phyloP scores from a whole-genome alignment of 176 grass and related monocot species.

The Saccharum spontaneum region DNA sequence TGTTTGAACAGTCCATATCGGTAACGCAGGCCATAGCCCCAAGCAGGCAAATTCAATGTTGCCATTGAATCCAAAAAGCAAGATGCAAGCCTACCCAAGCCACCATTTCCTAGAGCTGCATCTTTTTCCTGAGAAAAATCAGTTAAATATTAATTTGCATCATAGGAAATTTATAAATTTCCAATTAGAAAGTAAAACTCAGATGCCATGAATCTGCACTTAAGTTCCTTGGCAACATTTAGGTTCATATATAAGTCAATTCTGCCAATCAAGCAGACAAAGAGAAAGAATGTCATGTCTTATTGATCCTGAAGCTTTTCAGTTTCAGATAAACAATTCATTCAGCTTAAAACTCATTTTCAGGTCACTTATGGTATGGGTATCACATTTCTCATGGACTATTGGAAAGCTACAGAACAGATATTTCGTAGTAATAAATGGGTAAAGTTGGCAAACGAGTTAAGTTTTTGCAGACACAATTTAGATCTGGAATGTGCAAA shows the following conservation, averaged over 20 bases:
- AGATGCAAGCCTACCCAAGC: conserved; percentile 96
- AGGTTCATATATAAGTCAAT: conserved; percentile 8
- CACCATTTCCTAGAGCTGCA: conserved; percentile 93
- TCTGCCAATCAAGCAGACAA: background rate
- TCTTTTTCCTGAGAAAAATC: conserved; percentile 72
- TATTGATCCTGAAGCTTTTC: conserved; percentile 11
- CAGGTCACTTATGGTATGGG: background rate
- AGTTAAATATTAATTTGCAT: background rate
- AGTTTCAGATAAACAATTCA: conserved; percentile 10
- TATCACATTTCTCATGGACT: background rate
- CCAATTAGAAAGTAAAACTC: conserved; percentile 7
- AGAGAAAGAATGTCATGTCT: background rate
- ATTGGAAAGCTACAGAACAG: background rate
- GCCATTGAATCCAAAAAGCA: conserved; percentile 99
- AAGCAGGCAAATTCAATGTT: conserved; percentile 91
- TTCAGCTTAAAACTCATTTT: conserved; percentile 21
- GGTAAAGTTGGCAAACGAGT: conserved; percentile 1
- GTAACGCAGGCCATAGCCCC: conserved; percentile 97
- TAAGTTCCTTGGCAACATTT: background rate
- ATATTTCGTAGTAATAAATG: background rate
- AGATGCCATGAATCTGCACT: background rate
- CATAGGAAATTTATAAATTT: conserved; percentile 20
- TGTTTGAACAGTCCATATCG: conserved; percentile 96
- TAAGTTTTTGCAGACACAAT: background rate
- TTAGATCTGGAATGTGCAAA: conserved; percentile 32